phyloP scores from a whole-genome alignment of 139 green algal species.

The Chlorella sorokiniana region DNA sequence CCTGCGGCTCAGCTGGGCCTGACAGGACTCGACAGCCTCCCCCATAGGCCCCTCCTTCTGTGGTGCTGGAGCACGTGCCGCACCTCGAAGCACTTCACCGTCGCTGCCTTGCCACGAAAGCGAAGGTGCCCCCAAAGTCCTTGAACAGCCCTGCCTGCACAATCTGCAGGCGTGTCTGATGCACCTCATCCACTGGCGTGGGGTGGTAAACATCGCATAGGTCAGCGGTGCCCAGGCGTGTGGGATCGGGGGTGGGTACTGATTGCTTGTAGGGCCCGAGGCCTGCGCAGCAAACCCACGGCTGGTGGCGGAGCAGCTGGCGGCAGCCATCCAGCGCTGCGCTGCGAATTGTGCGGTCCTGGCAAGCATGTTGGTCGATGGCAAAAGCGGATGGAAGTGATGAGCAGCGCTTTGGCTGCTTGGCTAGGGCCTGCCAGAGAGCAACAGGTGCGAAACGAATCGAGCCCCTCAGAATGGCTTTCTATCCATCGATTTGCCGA shows the following conservation, averaged over 20 bases:
- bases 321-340: constrained; percentile 10
- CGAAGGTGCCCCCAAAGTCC: constrained; percentile 75
- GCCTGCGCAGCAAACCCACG: background rate
- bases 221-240: constrained; percentile 80
- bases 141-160: constrained; percentile 49
- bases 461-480: no score
- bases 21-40: no score
- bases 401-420: background rate
- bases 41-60: no score
- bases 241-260: constrained; percentile 70
- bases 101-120: constrained; percentile 75
- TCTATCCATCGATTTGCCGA: no score
- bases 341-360: background rate
- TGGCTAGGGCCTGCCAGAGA: no score
- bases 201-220: constrained; percentile 79
- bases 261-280: constrained; percentile 3
- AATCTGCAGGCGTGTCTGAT: constrained; percentile 43
- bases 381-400: background rate
- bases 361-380: background rate
- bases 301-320: background rate
- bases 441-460: no score
- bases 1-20: no score
- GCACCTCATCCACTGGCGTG: constrained; percentile 64
- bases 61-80: background rate
- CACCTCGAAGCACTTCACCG: constrained; percentile 89